Percentiles rank a stretch among this genome's conserved stretches.
These are phyloP conservation scores for Prunus mira DNA, from an alignment of 306 rosid genomes.

Conservation along the genomic window DNA sequence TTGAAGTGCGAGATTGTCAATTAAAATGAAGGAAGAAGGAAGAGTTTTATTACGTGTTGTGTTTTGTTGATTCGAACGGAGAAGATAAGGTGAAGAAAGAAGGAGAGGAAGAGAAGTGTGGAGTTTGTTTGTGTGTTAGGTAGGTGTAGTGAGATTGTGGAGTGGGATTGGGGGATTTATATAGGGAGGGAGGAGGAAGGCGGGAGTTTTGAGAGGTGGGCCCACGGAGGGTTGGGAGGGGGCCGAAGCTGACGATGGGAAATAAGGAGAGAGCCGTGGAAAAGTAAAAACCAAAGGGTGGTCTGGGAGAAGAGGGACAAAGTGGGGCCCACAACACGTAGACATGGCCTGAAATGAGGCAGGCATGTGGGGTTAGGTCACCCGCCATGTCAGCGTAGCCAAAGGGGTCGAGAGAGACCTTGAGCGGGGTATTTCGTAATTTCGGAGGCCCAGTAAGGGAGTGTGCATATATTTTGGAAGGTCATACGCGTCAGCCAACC, in stretches of 20 bases:
- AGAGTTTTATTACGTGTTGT: not conserved
- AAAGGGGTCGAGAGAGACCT: not conserved
- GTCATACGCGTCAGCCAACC: constrained; percentile 26
- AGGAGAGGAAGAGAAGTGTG: not conserved
- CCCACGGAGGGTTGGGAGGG: not conserved
- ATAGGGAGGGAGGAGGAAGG: constrained; percentile 6
- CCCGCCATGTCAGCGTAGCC: constrained; percentile 34
- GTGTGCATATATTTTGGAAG: not conserved
- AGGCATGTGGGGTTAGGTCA: constrained; percentile 42
- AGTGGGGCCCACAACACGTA: constrained; percentile 44
- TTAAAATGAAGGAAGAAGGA: not conserved
- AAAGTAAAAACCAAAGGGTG: not conserved
- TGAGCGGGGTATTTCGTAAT: too few relatives aligned
- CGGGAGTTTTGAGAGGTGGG: not conserved
- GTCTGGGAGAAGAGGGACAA: constrained; percentile 35
- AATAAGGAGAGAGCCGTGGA: constrained; percentile 11
- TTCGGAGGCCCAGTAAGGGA: too few relatives aligned
- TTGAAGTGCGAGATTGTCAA: not conserved
- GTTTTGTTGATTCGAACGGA: not conserved
- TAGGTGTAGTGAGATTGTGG: not conserved
- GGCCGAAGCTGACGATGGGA: constrained; percentile 21
- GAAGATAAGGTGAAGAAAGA: not conserved
- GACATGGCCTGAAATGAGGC: constrained; percentile 32
- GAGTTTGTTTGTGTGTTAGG: not conserved
- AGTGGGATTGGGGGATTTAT: constrained; percentile 2